These are phyloP conservation scores for Chalciporus piperatoides DNA, from an alignment of 1,284 basidiomycete genomes.

Conservation along the genomic window DNA sequence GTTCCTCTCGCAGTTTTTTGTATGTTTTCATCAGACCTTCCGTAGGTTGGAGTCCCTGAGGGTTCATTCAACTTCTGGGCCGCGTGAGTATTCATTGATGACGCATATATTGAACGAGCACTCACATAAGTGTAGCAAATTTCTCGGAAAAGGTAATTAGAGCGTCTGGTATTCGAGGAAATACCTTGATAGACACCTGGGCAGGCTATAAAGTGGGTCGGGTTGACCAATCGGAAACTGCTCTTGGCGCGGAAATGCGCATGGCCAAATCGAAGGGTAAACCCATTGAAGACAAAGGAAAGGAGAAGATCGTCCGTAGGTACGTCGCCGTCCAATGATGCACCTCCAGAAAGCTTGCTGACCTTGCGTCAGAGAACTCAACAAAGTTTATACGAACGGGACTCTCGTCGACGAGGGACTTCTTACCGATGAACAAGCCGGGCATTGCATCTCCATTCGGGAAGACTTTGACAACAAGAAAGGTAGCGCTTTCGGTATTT, in stretches of 20 bases:
- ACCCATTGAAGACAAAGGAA: conserved; percentile 43
- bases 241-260: conserved; percentile 79
- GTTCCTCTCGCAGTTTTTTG: not conserved
- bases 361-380: conserved; percentile 65
- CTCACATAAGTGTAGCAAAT: conserved; percentile 49
- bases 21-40: conserved; percentile 5
- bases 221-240: conserved; percentile 97
- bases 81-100: conserved; percentile 50
- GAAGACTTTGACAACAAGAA: conserved; percentile 51
- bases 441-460: conserved; percentile 91
- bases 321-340: conserved; percentile 22
- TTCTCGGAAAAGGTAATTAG: conserved; percentile 67
- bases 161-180: not conserved
- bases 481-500: conserved; percentile 77
- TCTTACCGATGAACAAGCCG: conserved; percentile 90
- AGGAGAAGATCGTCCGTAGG: conserved; percentile 82
- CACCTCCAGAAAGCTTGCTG: not conserved
- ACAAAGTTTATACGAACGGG: conserved; percentile 95
- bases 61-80: conserved; percentile 92
- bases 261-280: conserved; percentile 70
- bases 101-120: conserved; percentile 4
- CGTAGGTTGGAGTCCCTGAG: conserved; percentile 93
- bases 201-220: conserved; percentile 95
- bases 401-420: conserved; percentile 92
- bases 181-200: conserved; percentile 10